These are phyloP conservation scores for Petunia hybrid DNA, from an alignment of 305 asterid genomes.

Conservation along the genomic window DNA sequence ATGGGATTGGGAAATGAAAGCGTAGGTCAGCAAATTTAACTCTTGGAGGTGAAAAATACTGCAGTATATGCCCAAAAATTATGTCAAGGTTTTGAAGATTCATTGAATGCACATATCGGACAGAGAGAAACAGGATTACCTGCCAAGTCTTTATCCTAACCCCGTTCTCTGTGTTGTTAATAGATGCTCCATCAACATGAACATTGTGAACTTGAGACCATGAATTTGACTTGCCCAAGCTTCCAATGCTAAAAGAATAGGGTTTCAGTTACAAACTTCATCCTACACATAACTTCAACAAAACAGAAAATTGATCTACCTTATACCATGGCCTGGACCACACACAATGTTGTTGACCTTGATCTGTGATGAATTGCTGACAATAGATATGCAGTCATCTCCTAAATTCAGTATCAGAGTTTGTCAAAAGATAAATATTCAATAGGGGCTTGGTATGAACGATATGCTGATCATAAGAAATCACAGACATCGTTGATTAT, in stretches of 20 bases:
- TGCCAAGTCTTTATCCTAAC: constrained; percentile 89
- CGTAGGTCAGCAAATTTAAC: neutral
- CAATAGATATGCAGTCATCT: constrained; percentile 88
- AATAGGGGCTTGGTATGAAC: neutral
- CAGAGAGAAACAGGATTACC: constrained; percentile 43
- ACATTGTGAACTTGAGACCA: constrained; percentile 59
- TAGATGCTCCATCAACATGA: constrained; percentile 53
- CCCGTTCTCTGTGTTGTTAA: constrained; percentile 64
- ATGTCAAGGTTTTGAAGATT: neutral
- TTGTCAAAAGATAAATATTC: constrained; percentile 11
- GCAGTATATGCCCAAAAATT: constrained; percentile 15
- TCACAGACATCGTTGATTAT: constrained; percentile 8
- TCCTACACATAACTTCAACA: neutral
- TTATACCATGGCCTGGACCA: constrained; percentile 85
- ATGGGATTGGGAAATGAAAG: neutral
- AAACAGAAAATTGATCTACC: constrained; percentile 47
- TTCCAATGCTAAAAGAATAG: constrained; percentile 67
- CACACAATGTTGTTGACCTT: constrained; percentile 52
- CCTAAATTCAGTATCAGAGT: constrained; percentile 47
- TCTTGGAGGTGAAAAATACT: neutral
- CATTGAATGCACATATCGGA: neutral
- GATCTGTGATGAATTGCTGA: constrained; percentile 70
- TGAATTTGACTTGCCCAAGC: constrained; percentile 67
- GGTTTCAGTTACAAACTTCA: constrained; percentile 4
- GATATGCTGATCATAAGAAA: constrained; percentile 1